Evolutionary conservation across 2,329 filamentous ascomycete genomes (phyloP).

Genomic region (Helotiales sp.): DNA sequence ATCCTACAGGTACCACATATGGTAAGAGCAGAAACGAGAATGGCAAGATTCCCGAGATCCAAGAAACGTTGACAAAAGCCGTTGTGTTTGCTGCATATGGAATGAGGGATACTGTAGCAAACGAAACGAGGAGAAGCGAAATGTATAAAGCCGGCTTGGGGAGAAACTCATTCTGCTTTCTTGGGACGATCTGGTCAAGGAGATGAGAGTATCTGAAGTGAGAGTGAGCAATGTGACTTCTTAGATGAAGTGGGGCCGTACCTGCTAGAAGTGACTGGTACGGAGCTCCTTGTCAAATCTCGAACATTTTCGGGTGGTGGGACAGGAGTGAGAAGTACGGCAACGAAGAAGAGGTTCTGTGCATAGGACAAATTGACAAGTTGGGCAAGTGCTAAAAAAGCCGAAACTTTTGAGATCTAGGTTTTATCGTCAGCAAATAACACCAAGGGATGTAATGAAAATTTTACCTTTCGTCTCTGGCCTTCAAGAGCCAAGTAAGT

Average conservation of each 20-base stretch:
- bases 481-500: constrained; percentile 64
- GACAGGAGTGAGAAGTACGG: constrained; percentile 60
- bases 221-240: constrained; percentile 1
- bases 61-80: constrained; percentile 45
- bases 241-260: constrained; percentile 1
- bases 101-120: constrained; percentile 45
- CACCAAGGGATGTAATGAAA: background rate
- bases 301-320: constrained; percentile 47
- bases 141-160: constrained; percentile 48
- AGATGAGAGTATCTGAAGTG: constrained; percentile 38
- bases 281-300: constrained; percentile 31
- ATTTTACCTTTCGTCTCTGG: constrained; percentile 52
- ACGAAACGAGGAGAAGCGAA: constrained; percentile 44
- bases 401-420: constrained; percentile 56
- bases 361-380: constrained; percentile 64
- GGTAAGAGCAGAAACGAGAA: constrained; percentile 54
- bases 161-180: constrained; percentile 52
- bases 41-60: constrained; percentile 47
- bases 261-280: constrained; percentile 33
- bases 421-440: background rate
- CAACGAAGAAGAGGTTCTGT: constrained; percentile 66
- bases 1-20: constrained; percentile 53
- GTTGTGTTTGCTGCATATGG: constrained; percentile 50
- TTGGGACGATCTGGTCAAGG: constrained; percentile 45
- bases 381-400: constrained; percentile 63